Evolutionary conservation across 2,329 filamentous ascomycete genomes (phyloP).

Genomic region (Paecilomyces niveus): DNA sequence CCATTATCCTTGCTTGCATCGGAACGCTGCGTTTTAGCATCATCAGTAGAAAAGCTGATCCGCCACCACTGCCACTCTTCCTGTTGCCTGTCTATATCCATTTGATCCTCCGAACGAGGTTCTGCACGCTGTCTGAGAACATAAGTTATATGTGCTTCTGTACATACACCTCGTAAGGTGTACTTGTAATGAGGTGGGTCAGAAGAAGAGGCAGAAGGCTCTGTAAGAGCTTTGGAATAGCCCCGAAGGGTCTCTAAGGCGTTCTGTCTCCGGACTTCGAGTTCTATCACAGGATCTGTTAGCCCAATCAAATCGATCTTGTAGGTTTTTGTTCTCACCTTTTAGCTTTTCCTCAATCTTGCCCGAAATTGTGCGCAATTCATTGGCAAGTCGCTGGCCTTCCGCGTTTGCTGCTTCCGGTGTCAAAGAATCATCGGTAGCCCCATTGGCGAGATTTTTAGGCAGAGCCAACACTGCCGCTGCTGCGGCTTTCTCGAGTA

Average conservation of each 20-base stretch:
- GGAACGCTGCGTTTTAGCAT: conserved; percentile 30
- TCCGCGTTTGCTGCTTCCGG: conserved; percentile 14
- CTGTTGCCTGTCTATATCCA: conserved; percentile 19
- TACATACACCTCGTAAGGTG: conserved; percentile 52
- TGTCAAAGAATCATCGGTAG: conserved; percentile 6
- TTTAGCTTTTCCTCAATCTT: conserved; percentile 36
- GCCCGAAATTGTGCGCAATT: conserved; percentile 29
- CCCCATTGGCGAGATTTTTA: conserved; percentile 12
- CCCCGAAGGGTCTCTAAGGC: conserved; percentile 34
- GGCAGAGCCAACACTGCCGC: conserved; percentile 20
- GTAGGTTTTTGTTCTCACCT: conserved; percentile 17
- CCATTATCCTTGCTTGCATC: conserved; percentile 13
- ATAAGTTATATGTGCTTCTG: conserved; percentile 51
- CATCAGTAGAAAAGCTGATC: conserved; percentile 42
- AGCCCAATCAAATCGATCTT: conserved; percentile 2
- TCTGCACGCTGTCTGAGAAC: conserved; percentile 37
- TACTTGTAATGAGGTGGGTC: conserved; percentile 43
- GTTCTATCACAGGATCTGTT: conserved; percentile 21
- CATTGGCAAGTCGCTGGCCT: conserved; percentile 21
- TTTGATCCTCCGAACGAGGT: conserved; percentile 15
- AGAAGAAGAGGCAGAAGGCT: conserved; percentile 32
- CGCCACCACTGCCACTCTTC: conserved; percentile 50
- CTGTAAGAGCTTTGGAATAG: conserved; percentile 42
- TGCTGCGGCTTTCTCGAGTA: conserved; percentile 29
- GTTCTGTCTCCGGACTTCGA: conserved; percentile 37